A percentile compares a stretch with the other conserved stretches of the same genome.
Conservation (phyloP, 75 land plant species). For the Pinus albicaulis region DNA sequence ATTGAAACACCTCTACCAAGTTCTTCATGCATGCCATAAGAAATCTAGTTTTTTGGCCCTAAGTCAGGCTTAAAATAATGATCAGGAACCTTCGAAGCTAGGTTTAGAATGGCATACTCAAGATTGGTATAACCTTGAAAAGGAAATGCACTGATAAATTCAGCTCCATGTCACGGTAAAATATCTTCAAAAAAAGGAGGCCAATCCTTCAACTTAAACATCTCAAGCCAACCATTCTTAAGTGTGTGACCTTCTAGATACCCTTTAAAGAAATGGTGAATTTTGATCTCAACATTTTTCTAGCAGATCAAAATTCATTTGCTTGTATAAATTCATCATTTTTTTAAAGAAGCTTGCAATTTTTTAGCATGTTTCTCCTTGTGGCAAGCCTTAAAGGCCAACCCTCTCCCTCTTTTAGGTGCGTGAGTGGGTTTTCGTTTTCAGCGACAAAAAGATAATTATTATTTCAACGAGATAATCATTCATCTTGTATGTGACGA, state of each 20-base stretch:
- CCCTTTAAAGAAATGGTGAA: slow-evolving; percentile 54
- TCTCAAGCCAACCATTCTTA: slow-evolving; percentile 38
- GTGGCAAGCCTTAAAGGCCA: too few relatives aligned
- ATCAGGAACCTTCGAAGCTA: slow-evolving; percentile 60
- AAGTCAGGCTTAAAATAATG: slow-evolving; percentile 41
- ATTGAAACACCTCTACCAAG: slow-evolving; percentile 57
- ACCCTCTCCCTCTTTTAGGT: too few relatives aligned
- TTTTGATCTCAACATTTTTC: slow-evolving; percentile 66
- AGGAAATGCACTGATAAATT: slow-evolving; percentile 52
- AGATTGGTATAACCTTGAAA: slow-evolving; percentile 76
- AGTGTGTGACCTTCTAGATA: slow-evolving; percentile 45
- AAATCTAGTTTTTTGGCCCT: slow-evolving; percentile 62
- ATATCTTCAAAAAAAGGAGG: slow-evolving; percentile 63
- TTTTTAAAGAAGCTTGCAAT: too few relatives aligned
- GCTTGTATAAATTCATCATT: too few relatives aligned
- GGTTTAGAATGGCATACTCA: slow-evolving; percentile 49
- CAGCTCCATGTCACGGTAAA: slow-evolving; percentile 65
- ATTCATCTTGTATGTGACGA: too few relatives aligned
- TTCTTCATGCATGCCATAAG: slow-evolving; percentile 62
- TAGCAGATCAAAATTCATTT: too few relatives aligned
- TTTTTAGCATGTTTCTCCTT: too few relatives aligned
- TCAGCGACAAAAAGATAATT: too few relatives aligned
- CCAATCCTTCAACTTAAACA: slow-evolving; percentile 70
- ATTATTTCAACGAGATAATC: too few relatives aligned
- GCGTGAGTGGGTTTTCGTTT: too few relatives aligned